phyloP scores from a whole-genome alignment of 805 yeast species.

The Ogataea paradorogensis region DNA sequence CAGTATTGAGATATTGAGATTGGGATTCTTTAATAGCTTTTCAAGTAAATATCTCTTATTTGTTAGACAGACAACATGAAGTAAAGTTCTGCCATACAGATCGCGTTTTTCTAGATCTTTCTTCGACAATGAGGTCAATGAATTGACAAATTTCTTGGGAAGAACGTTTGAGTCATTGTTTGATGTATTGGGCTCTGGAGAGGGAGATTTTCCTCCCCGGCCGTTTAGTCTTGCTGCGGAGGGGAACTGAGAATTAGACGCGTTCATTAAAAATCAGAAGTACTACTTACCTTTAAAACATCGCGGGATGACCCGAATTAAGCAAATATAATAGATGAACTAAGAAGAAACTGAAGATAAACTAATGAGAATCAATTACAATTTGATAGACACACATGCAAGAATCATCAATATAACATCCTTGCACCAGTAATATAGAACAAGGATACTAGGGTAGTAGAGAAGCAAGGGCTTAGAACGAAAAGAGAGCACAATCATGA shows the following conservation, averaged over 20 bases:
- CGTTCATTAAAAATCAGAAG: background rate
- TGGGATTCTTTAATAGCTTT: conserved; percentile 45
- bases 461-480: background rate
- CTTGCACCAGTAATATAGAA: conserved; percentile 1
- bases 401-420: background rate
- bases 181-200: conserved; percentile 7
- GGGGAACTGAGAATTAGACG: conserved; percentile 16
- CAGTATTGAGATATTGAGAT: conserved; percentile 41
- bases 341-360: background rate
- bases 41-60: conserved; percentile 47
- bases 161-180: conserved; percentile 5
- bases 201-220: conserved; percentile 10
- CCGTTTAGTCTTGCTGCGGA: conserved; percentile 12
- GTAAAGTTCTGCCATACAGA: conserved; percentile 59
- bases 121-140: conserved; percentile 30
- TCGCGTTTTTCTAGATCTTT: conserved; percentile 51
- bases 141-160: conserved; percentile 19
- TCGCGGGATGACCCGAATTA: conserved; percentile 7
- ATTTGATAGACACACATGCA: too few relatives aligned
- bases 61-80: conserved; percentile 54
- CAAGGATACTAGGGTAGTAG: background rate
- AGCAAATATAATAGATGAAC: background rate
- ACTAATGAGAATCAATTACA: background rate
- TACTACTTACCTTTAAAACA: conserved; percentile 25
- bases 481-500: too few relatives aligned